Conservation (phyloP, 306 rosid species). For the Pueraria montana region DNA sequence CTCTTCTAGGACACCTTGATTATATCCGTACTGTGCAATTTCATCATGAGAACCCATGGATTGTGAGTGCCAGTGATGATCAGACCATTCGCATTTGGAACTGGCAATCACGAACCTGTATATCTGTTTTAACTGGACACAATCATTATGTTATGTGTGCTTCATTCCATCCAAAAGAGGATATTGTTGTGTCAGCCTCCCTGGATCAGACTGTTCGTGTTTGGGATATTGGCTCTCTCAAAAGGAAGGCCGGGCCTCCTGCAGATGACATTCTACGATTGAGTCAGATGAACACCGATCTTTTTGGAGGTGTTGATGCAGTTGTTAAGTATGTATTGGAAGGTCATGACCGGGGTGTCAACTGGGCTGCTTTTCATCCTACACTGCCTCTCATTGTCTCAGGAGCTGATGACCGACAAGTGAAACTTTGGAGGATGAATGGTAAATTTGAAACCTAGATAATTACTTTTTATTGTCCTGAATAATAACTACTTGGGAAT, state of each 20-base stretch:
- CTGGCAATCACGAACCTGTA: constrained; percentile 98
- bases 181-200: constrained; percentile 95
- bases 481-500: constrained; percentile 30
- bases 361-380: constrained; percentile 98
- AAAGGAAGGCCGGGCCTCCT: constrained; percentile 93
- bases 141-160: constrained; percentile 99
- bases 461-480: constrained; percentile 35
- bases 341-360: constrained; percentile 98
- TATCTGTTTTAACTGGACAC: constrained; percentile 97
- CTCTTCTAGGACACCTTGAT: constrained; percentile 97
- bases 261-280: constrained; percentile 87
- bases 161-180: constrained; percentile 93
- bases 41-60: constrained; percentile 97
- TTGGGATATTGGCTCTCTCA: constrained; percentile 95
- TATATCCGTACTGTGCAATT: constrained; percentile 96
- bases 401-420: constrained; percentile 98
- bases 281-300: constrained; percentile 97
- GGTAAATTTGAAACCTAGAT: constrained; percentile 56
- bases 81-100: constrained; percentile 99
- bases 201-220: constrained; percentile 98
- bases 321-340: constrained; percentile 96
- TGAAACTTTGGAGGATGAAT: constrained; percentile 97
- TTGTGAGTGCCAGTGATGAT: constrained; percentile 98
- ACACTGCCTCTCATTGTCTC: constrained; percentile 94
- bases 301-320: constrained; percentile 94